Percentiles rank a stretch among this genome's conserved stretches.
Evolutionary conservation across 2,329 filamentous ascomycete species (phyloP).

Genomic region (Diaporthe eres): DNA sequence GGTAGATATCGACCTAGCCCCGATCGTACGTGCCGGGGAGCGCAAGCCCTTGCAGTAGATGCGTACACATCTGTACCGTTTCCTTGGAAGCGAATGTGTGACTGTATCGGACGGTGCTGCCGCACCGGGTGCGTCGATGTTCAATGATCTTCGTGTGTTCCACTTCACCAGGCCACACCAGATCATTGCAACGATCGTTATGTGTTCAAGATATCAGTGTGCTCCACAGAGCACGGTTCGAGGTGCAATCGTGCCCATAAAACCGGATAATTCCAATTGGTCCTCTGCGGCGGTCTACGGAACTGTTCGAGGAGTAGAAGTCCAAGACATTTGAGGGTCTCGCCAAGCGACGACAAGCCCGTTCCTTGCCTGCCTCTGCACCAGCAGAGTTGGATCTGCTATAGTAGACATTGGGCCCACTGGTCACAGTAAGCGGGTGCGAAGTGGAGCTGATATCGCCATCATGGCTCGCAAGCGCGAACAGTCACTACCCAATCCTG

Average conservation of each 20-base stretch:
- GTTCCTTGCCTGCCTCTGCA: background rate
- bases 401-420: background rate
- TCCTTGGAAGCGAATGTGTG: conserved; percentile 5
- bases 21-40: background rate
- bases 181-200: background rate
- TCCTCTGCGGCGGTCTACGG: too few species aligned
- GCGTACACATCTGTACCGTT: background rate
- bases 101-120: background rate
- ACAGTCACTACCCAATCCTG: background rate
- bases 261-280: background rate
- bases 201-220: background rate
- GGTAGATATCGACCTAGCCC: conserved; percentile 22
- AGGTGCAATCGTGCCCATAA: background rate
- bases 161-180: background rate
- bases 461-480: conserved; percentile 2
- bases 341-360: conserved; percentile 3
- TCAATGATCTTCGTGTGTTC: background rate
- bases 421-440: background rate
- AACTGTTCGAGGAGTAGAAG: background rate
- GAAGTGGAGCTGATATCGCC: conserved; percentile 12
- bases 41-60: background rate
- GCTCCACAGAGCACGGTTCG: background rate
- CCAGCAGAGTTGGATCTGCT: background rate
- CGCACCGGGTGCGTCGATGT: background rate
- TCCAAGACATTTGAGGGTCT: background rate